Evolutionary conservation across 139 green algal genomes (phyloP).

Genomic region (Helicosporidium sp.): DNA sequence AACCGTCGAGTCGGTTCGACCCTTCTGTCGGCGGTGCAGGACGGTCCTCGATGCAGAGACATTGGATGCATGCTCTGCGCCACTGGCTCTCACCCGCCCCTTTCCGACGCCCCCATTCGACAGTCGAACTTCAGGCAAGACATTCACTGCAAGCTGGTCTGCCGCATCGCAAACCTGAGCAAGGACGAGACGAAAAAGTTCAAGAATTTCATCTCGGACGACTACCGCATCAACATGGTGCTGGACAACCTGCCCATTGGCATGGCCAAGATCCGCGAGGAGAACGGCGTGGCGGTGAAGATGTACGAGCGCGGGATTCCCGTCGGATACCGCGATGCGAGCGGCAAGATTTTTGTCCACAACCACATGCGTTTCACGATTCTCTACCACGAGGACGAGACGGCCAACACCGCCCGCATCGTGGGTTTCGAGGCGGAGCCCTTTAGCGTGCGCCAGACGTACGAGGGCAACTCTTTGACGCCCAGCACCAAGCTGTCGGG

Average conservation of each 20-base stretch:
- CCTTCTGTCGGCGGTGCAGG: too few species aligned
- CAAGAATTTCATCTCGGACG: conserved; percentile 65
- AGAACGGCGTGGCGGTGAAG: conserved; percentile 58
- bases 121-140: conserved; percentile 79
- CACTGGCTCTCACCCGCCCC: too few species aligned
- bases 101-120: too few species aligned
- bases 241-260: conserved; percentile 95
- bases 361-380: conserved; percentile 96
- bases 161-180: conserved; percentile 54
- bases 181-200: conserved; percentile 59
- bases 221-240: conserved; percentile 99
- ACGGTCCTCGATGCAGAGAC: too few species aligned
- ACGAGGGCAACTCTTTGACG: conserved; percentile 54
- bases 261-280: conserved; percentile 64
- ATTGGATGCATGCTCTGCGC: too few species aligned
- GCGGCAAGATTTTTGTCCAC: conserved; percentile 67
- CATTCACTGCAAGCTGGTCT: conserved; percentile 87
- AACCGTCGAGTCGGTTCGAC: too few species aligned
- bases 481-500: conserved; percentile 52
- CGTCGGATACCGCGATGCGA: conserved; percentile 51
- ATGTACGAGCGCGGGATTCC: conserved; percentile 87
- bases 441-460: conserved; percentile 62
- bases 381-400: conserved; percentile 75
- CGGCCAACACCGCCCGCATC: conserved; percentile 64
- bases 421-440: conserved; percentile 96